Conservation (phyloP, 805 yeast genomes). For the Yamadazyma sp. region DNA sequence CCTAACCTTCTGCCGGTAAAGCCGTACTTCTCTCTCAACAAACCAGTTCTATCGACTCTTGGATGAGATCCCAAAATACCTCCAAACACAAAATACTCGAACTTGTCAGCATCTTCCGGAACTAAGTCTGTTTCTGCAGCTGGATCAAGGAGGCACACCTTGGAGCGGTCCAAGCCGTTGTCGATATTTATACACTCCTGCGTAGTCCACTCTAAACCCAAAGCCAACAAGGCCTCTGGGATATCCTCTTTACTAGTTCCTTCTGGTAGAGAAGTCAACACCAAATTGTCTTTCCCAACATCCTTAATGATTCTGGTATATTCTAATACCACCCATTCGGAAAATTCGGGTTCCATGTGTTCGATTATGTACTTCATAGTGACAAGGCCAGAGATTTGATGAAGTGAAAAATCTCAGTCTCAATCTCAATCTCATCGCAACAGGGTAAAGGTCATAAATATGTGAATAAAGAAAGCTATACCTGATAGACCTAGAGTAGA, state of each 20-base stretch:
- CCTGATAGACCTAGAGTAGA: no score
- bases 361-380: slow-evolving; percentile 88
- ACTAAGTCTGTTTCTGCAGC: slow-evolving; percentile 71
- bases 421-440: no score
- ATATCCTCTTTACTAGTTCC: slow-evolving; percentile 60
- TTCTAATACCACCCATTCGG: slow-evolving; percentile 92
- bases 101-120: slow-evolving; percentile 64
- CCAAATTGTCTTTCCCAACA: slow-evolving; percentile 73
- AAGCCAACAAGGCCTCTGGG: slow-evolving; percentile 55
- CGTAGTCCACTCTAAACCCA: slow-evolving; percentile 81
- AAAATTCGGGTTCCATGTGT: slow-evolving; percentile 96
- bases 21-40: slow-evolving; percentile 76
- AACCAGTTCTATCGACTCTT: slow-evolving; percentile 89
- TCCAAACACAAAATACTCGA: slow-evolving; percentile 91
- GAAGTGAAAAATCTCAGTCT: background rate
- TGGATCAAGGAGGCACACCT: slow-evolving; percentile 87
- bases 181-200: slow-evolving; percentile 61
- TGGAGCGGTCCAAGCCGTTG: slow-evolving; percentile 43
- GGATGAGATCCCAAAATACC: slow-evolving; percentile 96
- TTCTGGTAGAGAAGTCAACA: slow-evolving; percentile 73
- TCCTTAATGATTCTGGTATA: slow-evolving; percentile 81
- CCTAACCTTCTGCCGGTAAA: slow-evolving; percentile 88
- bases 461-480: no score
- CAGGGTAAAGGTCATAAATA: no score
- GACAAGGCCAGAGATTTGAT: background rate